Conservation (phyloP, 129 eudicot species). For the Logfia minima region DNA sequence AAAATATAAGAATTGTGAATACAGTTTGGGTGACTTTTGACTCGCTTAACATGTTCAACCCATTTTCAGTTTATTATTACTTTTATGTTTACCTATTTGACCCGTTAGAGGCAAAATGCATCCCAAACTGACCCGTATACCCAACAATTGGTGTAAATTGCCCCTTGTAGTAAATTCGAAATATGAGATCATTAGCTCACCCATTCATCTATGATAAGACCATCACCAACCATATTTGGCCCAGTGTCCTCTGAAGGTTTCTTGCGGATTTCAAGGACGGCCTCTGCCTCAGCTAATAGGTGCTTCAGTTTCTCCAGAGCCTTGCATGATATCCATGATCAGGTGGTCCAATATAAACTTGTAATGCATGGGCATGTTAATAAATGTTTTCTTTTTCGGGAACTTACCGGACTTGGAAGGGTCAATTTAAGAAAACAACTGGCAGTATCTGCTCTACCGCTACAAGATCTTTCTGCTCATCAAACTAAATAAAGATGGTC, state of each 20-base stretch:
- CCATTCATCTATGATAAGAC: slow-evolving; percentile 96
- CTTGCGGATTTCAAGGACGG: slow-evolving; percentile 72
- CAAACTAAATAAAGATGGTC: slow-evolving; percentile 39
- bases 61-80: too few relatives aligned
- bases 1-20: too few relatives aligned
- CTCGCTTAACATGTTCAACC: too few relatives aligned
- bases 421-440: slow-evolving; percentile 75
- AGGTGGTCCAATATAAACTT: not conserved
- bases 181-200: slow-evolving; percentile 43
- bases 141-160: not conserved
- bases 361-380: not conserved
- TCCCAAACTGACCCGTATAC: too few relatives aligned
- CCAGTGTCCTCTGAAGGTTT: slow-evolving; percentile 82
- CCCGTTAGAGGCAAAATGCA: too few relatives aligned
- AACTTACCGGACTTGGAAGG: slow-evolving; percentile 72
- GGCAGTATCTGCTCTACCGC: slow-evolving; percentile 77
- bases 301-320: slow-evolving; percentile 79
- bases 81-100: too few relatives aligned
- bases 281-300: slow-evolving; percentile 87
- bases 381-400: too few relatives aligned
- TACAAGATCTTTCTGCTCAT: slow-evolving; percentile 56
- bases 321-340: slow-evolving; percentile 37
- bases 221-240: slow-evolving; percentile 79
- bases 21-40: too few relatives aligned
- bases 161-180: not conserved